Base-by-base conservation (phyloP, 2,329 filamentous ascomycete genomes). In the Elsinoe necatrix region DNA sequence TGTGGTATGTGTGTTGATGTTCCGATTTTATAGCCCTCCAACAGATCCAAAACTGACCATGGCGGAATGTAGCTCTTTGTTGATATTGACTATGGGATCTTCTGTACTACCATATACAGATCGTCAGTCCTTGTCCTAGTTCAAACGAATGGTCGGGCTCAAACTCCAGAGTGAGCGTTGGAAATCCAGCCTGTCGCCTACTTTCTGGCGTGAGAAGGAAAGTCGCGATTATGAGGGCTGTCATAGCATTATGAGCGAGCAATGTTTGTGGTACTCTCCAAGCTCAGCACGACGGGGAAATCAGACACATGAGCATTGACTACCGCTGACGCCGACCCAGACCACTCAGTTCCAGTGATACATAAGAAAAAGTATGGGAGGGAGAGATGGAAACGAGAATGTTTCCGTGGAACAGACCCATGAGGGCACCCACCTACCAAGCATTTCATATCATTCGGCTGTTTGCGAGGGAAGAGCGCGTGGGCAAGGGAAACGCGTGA, bases 341-440 rank as follows among this genome's bases (percentile, higher is more conserved):
- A 27, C 43, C 21, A 27, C 9, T 16, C 43, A 37, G 25, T 52
- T 27, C 29, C 31, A 14, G 8, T 25, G 48, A 37, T 39, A 39
- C 20, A 34, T 16, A 39, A 16, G 29, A 52, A 18, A 31, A 52
- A 52, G 31, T 20, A 34, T 39, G 48, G 48, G 29, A 52, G 48
- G 48, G 48, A 34, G 31, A 37, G 48, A 23, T 52, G 48, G 48
- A 39, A 52, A 52, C 48, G 48, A 52, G 25, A 52, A 31, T 35
- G 31, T 29, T 25, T 52, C 48, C 48, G 48, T 52, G 48, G 48
- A 52, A 52, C 48, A 37, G 18, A 16, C 31, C 18, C 34, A 23
- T 37, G 34, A 25, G 20, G 48, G 48, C 48, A 39, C 20, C 48
- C 29, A 52, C 48, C 31, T 52, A 52, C 48, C 48, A 52, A 34